These are phyloP conservation scores for Jackrogersella multiformis DNA, from an alignment of 495 filamentous ascomycete species.

Conservation along the genomic window DNA sequence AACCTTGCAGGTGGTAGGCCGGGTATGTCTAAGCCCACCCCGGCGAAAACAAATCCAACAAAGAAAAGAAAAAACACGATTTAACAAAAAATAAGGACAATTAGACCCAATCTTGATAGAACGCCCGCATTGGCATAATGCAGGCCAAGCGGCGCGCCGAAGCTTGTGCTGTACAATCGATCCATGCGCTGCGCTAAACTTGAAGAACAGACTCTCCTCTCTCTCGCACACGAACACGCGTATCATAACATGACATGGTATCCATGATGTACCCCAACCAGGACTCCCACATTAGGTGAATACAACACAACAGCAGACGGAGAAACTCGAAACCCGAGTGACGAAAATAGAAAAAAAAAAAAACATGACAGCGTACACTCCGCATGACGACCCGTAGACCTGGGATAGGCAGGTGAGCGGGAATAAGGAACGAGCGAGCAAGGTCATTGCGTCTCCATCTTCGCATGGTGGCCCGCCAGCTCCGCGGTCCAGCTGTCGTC, in stretches of 20 bases:
- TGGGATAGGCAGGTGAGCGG: conserved; percentile 4
- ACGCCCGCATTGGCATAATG: conserved; percentile 18
- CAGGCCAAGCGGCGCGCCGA: conserved; percentile 21
- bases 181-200: conserved; percentile 29
- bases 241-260: conserved; percentile 6
- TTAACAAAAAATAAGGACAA: too few relatives aligned
- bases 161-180: conserved; percentile 39
- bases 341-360: neutral
- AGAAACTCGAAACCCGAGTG: conserved; percentile 24
- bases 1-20: conserved; percentile 19
- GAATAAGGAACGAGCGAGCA: neutral
- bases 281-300: conserved; percentile 28
- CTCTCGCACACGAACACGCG: neutral
- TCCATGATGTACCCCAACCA: conserved; percentile 15
- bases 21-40: conserved; percentile 30
- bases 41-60: neutral
- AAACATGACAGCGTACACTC: conserved; percentile 30
- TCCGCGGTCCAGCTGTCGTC: conserved; percentile 41
- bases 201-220: neutral
- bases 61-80: conserved; percentile 10
- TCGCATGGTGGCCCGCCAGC: conserved; percentile 28
- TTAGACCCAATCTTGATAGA: conserved; percentile 19
- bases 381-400: neutral
- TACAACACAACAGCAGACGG: conserved; percentile 19
- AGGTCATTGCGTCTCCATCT: conserved; percentile 33